Percentiles rank a stretch among this genome's conserved stretches.
These are phyloP conservation scores for Backusella westeae DNA, from an alignment of 192 early-diverging fungal genomes.

Conservation along the genomic window DNA sequence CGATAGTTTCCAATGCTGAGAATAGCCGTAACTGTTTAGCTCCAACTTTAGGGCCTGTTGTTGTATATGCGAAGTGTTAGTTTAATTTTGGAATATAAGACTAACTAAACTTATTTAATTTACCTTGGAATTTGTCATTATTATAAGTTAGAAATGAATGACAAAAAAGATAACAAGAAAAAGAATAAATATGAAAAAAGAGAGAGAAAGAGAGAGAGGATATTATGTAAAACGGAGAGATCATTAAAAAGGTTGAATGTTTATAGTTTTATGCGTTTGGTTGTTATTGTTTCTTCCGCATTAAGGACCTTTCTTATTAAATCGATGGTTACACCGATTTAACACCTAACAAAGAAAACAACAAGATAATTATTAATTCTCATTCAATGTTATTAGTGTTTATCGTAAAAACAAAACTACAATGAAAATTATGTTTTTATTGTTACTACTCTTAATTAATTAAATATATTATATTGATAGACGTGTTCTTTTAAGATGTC, in stretches of 20 bases:
- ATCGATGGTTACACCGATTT: not conserved
- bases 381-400: not conserved
- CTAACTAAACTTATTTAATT: not conserved
- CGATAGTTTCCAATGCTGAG: conserved; percentile 27
- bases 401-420: not conserved
- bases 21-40: conserved; percentile 20
- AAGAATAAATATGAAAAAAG: not conserved
- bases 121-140: not conserved
- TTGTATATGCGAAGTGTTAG: not conserved
- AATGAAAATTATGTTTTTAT: not conserved
- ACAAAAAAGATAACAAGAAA: not conserved
- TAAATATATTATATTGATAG: not conserved
- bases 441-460: not conserved
- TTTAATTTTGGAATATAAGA: not conserved
- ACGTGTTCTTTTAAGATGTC: not conserved
- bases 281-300: conserved; percentile 6
- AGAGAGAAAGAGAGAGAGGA: not conserved
- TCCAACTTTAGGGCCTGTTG: conserved; percentile 18
- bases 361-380: not conserved
- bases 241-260: not conserved
- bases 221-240: not conserved
- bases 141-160: not conserved
- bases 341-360: not conserved
- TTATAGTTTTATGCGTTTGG: conserved; percentile 3
- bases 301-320: not conserved